Conservation (phyloP, 352 stramenopile genomes). For the Globisporangium okanoganense region DNA sequence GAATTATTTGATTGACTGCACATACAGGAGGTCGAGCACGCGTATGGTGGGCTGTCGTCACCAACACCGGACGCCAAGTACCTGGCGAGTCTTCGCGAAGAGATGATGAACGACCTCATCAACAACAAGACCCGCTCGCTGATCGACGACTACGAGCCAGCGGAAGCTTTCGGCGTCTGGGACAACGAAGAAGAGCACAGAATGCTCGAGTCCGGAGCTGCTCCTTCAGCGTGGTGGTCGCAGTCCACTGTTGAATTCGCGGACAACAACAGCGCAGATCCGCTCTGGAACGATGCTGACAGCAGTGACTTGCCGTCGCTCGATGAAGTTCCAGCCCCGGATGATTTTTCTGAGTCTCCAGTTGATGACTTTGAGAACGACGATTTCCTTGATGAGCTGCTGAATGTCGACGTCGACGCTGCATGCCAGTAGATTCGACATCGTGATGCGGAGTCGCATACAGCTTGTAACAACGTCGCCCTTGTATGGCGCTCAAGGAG, state of each 20-base stretch:
- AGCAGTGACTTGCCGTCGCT: conserved; percentile 3
- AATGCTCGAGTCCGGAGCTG: conserved; percentile 34
- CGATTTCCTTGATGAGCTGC: conserved; percentile 40
- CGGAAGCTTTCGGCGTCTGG: conserved; percentile 25
- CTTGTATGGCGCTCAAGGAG: background rate
- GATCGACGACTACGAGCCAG: conserved; percentile 37
- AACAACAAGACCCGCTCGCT: conserved; percentile 42
- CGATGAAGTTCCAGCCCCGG: conserved; percentile 33
- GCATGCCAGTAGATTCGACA: conserved; percentile 5
- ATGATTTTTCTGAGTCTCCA: conserved; percentile 26
- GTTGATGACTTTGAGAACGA: conserved; percentile 16
- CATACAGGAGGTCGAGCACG: conserved; percentile 61
- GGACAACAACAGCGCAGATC: conserved; percentile 14
- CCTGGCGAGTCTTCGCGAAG: conserved; percentile 42
- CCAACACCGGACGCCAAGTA: conserved; percentile 27
- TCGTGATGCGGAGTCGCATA: background rate
- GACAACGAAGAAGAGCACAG: conserved; percentile 34
- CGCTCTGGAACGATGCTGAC: conserved; percentile 14
- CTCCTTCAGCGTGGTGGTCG: conserved; percentile 54
- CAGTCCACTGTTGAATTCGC: conserved; percentile 13
- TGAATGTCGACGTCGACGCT: conserved; percentile 52
- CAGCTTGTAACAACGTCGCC: background rate
- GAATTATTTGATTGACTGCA: background rate
- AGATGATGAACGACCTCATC: conserved; percentile 49
- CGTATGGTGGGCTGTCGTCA: conserved; percentile 61